phyloP scores from a whole-genome alignment of 2,329 filamentous ascomycete genomes.

The Aphanoascus verrucosus region DNA sequence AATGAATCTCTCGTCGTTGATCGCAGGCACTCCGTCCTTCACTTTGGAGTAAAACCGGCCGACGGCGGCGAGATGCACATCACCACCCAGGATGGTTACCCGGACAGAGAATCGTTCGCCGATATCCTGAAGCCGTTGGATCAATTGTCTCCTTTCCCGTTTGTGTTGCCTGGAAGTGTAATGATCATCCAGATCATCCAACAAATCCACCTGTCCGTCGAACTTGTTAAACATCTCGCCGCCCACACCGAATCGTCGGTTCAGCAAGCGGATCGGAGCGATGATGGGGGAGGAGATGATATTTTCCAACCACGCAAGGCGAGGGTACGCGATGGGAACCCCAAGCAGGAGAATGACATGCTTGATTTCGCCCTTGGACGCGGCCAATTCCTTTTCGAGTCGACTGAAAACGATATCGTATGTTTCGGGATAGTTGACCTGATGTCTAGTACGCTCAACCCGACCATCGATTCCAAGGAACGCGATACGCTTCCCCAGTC shows the following conservation, averaged over 20 bases:
- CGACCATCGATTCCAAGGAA: slow-evolving; percentile 51
- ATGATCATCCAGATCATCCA: slow-evolving; percentile 57
- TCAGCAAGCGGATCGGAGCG: slow-evolving; percentile 76
- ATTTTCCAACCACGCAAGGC: slow-evolving; percentile 93
- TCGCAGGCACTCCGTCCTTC: slow-evolving; percentile 45
- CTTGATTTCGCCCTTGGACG: slow-evolving; percentile 47
- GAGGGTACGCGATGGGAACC: slow-evolving; percentile 59
- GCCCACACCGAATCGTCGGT: slow-evolving; percentile 78
- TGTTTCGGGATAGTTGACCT: slow-evolving; percentile 73
- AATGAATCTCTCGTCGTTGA: slow-evolving; percentile 53
- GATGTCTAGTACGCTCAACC: slow-evolving; percentile 74
- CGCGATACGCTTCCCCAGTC: slow-evolving; percentile 54
- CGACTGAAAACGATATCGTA: slow-evolving; percentile 50
- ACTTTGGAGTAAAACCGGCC: slow-evolving; percentile 56
- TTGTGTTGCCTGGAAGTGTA: slow-evolving; percentile 92
- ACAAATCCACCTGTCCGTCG: slow-evolving; percentile 60
- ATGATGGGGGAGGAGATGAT: slow-evolving; percentile 78
- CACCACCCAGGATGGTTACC: slow-evolving; percentile 53
- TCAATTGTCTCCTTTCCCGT: slow-evolving; percentile 64
- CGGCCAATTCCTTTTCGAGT: slow-evolving; percentile 42
- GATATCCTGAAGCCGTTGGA: slow-evolving; percentile 53
- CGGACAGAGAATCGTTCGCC: slow-evolving; percentile 46
- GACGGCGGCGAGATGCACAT: slow-evolving; percentile 54
- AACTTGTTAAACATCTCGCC: slow-evolving; percentile 88
- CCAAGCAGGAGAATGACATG: slow-evolving; percentile 55